Evolutionary conservation across 2,329 filamentous ascomycete species (phyloP).

Genomic region (Colletotrichum camelliae): DNA sequence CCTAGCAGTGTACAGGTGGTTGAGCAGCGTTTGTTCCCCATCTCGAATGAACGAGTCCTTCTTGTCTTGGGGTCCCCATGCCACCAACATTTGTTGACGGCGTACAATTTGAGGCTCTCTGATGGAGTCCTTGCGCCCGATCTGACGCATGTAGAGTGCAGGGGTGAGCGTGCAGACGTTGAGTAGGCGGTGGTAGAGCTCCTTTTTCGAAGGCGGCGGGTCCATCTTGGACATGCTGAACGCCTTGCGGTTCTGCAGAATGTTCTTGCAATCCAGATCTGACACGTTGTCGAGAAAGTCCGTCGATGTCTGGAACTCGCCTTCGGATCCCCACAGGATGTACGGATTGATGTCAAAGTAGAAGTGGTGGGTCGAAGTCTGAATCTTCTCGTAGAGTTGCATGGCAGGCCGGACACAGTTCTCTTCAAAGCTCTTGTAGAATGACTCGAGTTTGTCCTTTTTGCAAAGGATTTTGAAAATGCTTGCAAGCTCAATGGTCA

Average conservation of each 20-base stretch:
- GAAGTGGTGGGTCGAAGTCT: slow-evolving; percentile 42
- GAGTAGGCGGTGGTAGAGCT: slow-evolving; percentile 34
- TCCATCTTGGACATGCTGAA: slow-evolving; percentile 38
- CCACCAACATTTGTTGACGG: slow-evolving; percentile 43
- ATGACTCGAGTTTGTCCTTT: slow-evolving; percentile 27
- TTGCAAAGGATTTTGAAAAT: slow-evolving; percentile 32
- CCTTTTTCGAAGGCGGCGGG: slow-evolving; percentile 32
- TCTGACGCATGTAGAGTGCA: slow-evolving; percentile 40
- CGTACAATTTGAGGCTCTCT: slow-evolving; percentile 38
- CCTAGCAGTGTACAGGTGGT: slow-evolving; percentile 31
- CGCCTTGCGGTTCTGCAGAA: slow-evolving; percentile 40
- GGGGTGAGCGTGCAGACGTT: slow-evolving; percentile 41
- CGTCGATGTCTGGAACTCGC: slow-evolving; percentile 29
- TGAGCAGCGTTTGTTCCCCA: slow-evolving; percentile 34
- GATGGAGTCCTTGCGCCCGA: slow-evolving; percentile 37
- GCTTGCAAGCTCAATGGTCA: slow-evolving; percentile 32
- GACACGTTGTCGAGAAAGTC: slow-evolving; percentile 36
- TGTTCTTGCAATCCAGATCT: slow-evolving; percentile 39
- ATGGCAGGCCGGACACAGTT: slow-evolving; percentile 40
- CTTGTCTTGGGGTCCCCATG: slow-evolving; percentile 40
- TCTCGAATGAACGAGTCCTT: slow-evolving; percentile 29
- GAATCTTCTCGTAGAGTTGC: slow-evolving; percentile 41
- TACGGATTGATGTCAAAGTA: slow-evolving; percentile 38
- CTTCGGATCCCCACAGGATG: slow-evolving; percentile 27
- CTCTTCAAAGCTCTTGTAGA: slow-evolving; percentile 28